Base-by-base conservation (phyloP, 305 asterid species). In the Caryopteris hybrid region DNA sequence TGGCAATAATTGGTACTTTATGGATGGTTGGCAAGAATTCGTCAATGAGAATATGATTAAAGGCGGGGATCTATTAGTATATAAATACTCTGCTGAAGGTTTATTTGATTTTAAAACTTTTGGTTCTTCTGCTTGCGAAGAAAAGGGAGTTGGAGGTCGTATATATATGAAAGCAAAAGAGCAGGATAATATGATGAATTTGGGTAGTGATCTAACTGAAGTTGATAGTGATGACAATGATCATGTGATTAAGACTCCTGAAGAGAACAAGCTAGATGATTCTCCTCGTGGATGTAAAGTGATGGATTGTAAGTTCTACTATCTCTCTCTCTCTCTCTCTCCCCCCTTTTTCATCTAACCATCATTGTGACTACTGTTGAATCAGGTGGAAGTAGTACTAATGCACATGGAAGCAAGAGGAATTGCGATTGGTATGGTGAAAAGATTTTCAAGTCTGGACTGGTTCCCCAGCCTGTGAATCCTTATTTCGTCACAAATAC, bases 11-110 rank as follows among this genome's bases (percentile, higher is more conserved):
- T 55, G 64, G 72, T 55, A 55, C 38, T 67, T 67, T 1, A 56
- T 42, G 11, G 57, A 67, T 43, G 72, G 72, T 27, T 67, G 56
- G 56, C 38, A 5, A 33, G 20, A 55, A 17, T 67, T 67, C 31
- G 56, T 55, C 16, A 3, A 25, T 5, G 72, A 55, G 18, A 67
- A 55, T 62, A 39, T 10, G 36, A 42, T 67, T 17, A 4, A 43
- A 42, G 13, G 36, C 3, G 72, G 56, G 5, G 64, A 67, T 17
- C 11, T 18, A 11, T 17, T 67, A 20, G 11, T 18, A 12, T 67
- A 23, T 31, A 21, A 41, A 41, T 27, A 46, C 56, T 11, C 20
- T 55, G 17, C 33, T 39, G 2, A 17, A 7, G 65, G 57, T 17
- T 8, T 54, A 13, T 34, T 67, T 11, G 54, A 67, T 67, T 42